A percentile compares a stretch with the other conserved stretches of the same genome.
Evolutionary conservation across 164 flowering plant genomes (phyloP).

Genomic region (Vitis rotundifolia): DNA sequence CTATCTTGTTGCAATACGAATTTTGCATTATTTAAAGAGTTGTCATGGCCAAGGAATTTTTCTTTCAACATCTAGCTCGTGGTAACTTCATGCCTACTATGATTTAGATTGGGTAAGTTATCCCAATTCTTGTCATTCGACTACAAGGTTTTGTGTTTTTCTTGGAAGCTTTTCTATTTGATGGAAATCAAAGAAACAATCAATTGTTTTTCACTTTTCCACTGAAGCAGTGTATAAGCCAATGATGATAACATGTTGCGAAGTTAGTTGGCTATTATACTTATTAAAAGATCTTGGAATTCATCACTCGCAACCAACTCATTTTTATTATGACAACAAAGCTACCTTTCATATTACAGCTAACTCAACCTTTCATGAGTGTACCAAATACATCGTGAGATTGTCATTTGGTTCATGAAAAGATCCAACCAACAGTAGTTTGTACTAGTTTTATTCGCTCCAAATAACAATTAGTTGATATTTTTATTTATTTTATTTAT

Average conservation of each 20-base stretch:
- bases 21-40: not conserved
- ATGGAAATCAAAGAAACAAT: not conserved
- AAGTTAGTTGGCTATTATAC: too few species aligned
- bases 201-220: not conserved
- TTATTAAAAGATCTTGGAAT: too few species aligned
- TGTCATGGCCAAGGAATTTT: too few species aligned
- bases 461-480: not conserved
- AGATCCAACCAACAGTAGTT: too few species aligned
- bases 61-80: not conserved
- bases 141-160: not conserved
- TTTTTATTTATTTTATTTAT: too few species aligned
- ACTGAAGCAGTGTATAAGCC: not conserved
- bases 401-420: too few species aligned
- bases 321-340: too few species aligned
- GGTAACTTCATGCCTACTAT: not conserved
- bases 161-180: not conserved
- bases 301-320: too few species aligned
- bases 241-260: not conserved
- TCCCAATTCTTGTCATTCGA: not conserved
- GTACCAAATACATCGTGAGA: too few species aligned
- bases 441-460: not conserved
- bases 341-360: too few species aligned
- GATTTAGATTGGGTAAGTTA: slow-evolving; percentile 1
- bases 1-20: not conserved
- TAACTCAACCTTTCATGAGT: too few species aligned